phyloP scores from a whole-genome alignment of 2,329 filamentous ascomycete species.

The Massarina eburnea region DNA sequence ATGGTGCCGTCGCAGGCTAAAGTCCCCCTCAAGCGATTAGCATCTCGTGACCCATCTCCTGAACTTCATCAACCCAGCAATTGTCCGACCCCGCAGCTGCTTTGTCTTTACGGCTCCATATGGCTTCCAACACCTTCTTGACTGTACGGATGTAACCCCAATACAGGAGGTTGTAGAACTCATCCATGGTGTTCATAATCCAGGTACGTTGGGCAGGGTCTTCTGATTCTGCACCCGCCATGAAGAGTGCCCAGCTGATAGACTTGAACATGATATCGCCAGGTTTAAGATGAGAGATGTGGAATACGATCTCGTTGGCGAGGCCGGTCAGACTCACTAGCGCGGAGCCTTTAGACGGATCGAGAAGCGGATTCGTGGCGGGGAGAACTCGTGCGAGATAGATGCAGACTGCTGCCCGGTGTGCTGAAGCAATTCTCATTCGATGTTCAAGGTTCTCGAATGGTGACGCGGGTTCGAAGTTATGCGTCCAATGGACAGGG shows the following conservation, averaged over 20 bases:
- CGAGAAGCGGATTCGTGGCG: constrained; percentile 40
- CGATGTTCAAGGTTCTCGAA: constrained; percentile 38
- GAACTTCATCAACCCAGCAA: constrained; percentile 39
- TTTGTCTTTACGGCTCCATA: constrained; percentile 37
- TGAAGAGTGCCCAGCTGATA: constrained; percentile 62
- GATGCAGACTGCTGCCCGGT: constrained; percentile 45
- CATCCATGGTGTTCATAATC: constrained; percentile 52
- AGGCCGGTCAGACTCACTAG: constrained; percentile 41
- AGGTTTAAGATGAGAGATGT: constrained; percentile 53
- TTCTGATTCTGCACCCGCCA: constrained; percentile 59
- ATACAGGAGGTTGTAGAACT: constrained; percentile 37
- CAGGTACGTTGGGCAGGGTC: constrained; percentile 52
- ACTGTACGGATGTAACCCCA: constrained; percentile 43
- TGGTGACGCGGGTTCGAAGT: constrained; percentile 36
- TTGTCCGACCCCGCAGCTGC: constrained; percentile 22
- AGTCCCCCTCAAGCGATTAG: constrained; percentile 31
- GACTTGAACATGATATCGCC: constrained; percentile 60
- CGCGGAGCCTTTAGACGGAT: constrained; percentile 41
- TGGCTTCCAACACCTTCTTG: constrained; percentile 35
- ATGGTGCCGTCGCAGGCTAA: constrained; percentile 4
- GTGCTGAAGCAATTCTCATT: constrained; percentile 40
- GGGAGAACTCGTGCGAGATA: constrained; percentile 39
- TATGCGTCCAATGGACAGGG: constrained; percentile 32
- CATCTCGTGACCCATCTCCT: constrained; percentile 33
- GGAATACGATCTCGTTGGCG: constrained; percentile 53